phyloP scores from a whole-genome alignment of 768 basidiomycete species.

The Mycena alexandri region DNA sequence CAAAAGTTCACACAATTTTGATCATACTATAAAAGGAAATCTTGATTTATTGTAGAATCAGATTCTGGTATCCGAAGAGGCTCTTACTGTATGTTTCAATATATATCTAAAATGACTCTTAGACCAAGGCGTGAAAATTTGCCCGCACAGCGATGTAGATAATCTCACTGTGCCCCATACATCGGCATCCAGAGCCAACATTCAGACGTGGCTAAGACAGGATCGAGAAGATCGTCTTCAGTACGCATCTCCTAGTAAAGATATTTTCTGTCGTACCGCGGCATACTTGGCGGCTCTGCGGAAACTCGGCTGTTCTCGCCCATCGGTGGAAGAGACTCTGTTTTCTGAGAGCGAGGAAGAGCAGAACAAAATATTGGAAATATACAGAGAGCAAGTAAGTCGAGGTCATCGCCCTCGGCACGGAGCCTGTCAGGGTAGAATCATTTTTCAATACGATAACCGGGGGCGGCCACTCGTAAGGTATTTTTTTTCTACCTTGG shows the following conservation, averaged over 20 bases:
- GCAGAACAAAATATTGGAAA: not conserved
- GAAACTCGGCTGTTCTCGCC: not conserved
- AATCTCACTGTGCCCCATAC: not conserved
- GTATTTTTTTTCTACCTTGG: not conserved
- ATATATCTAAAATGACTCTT: not conserved
- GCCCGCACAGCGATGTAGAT: not conserved
- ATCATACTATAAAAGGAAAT: too few species aligned
- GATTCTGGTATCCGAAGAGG: too few species aligned
- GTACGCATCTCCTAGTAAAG: conserved; percentile 1
- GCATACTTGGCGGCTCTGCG: conserved; percentile 9
- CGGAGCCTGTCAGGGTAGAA: not conserved
- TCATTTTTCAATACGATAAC: not conserved
- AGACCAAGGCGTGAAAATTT: conserved; percentile 21
- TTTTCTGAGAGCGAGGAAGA: not conserved
- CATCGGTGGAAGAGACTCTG: not conserved
- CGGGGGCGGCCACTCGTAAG: not conserved
- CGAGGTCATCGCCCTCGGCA: conserved; percentile 7
- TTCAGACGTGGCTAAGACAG: not conserved
- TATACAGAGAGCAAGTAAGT: not conserved
- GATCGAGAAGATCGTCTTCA: conserved; percentile 8
- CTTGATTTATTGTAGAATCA: too few species aligned
- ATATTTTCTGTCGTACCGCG: conserved; percentile 10
- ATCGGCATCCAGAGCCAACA: not conserved
- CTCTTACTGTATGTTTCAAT: too few species aligned
- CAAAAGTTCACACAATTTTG: too few species aligned